Evolutionary conservation across 345 rosid genomes (phyloP), one percentile per base, ranked within the genome.

Genomic region (Aethionema arabicum): DNA sequence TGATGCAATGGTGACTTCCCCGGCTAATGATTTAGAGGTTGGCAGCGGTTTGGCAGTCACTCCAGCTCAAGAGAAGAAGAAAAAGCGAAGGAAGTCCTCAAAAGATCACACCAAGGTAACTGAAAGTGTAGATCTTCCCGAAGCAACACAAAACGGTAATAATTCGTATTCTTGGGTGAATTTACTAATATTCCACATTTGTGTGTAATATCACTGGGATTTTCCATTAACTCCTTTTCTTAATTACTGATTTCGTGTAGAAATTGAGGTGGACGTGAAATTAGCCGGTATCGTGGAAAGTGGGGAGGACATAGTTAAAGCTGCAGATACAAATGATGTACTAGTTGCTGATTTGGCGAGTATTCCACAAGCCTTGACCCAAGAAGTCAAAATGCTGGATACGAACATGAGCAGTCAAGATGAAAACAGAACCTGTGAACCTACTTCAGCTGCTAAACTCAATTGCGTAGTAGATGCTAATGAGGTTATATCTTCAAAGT

Each of bases 401-500:
- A 10, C 11, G 40, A 37, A 37, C 40, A 37, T 37, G 7, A 4
- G 40, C 40, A 2, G 11, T 37, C 8, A 37, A 10, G 56, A 56
- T 45, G 56, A 46, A 37, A 65, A 47, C 32, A 11, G 5, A 55
- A 11, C 56, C 11, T 1, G 13, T 53, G 66, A 61, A 39, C 33
- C 46, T 12, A 54, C 32, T n/a, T n/a, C n/a, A 3, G 30, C 38
- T 50, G 29, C 59, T 7, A 39, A 36, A 55, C 52, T 37, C 11
- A 56, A 50, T 3, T 40, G 2, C 52, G 63, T 58, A 6, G 11
- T 51, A 31, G 59, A 53, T 65, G 59, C 64, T 52, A 67, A 53
- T 45, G 42, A 43, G 47, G 30, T 36, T 57, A 70, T 49, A 51
- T 50, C 59, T 51, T 16, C 16, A 63, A 80, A 66, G 61, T 16